Evolutionary conservation across 106 monocot genomes (phyloP), one percentile per base, ranked within the genome.

Genomic region (Vanilla planifolia): DNA sequence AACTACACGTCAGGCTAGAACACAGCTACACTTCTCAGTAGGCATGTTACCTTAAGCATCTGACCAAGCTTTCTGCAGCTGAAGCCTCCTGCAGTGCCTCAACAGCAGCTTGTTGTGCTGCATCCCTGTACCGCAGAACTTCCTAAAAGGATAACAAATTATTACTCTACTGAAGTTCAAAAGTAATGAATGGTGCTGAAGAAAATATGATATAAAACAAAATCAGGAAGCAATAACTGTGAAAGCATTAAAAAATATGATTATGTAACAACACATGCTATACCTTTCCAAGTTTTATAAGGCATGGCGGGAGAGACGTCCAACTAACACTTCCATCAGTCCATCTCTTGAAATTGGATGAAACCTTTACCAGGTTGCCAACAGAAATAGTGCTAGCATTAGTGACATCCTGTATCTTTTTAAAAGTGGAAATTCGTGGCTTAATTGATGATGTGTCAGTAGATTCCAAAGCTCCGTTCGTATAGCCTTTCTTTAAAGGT

Each of bases 261-360:
- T 44, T 58, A 56, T 36, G 51, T 23, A 33, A 67, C 48, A 10
- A 52, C 33, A 36, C 14, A 8, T 20, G 41, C n/a, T 29, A 56
- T 77, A 88, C 92, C 92, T 88, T 88, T 63, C 92, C 92, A 43
- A 88, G 80, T 62, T 81, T 88, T 45, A 66, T 41, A 3, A 92
- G 70, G 44, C 80, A 61, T 15, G 78, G 62, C 32, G 81, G 78
- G 53, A 92, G 63, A 19, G 78, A 71, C 27, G 75, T 70, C 92
- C 88, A 93, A 10, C 79, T 79, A 59, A 74, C 58, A 68, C 78
- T 81, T 7, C 70, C 74, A 63, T 81, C 78, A 27, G 88, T 77
- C 81, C 61, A 79, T 81, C 55, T 84, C 64, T 33, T 71, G 33
- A 53, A 67, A 45, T 39, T 75, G 5, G 67, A 70, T 43, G 59